Conservation (phyloP, 768 basidiomycete species). For the Kwoniella sp. region DNA sequence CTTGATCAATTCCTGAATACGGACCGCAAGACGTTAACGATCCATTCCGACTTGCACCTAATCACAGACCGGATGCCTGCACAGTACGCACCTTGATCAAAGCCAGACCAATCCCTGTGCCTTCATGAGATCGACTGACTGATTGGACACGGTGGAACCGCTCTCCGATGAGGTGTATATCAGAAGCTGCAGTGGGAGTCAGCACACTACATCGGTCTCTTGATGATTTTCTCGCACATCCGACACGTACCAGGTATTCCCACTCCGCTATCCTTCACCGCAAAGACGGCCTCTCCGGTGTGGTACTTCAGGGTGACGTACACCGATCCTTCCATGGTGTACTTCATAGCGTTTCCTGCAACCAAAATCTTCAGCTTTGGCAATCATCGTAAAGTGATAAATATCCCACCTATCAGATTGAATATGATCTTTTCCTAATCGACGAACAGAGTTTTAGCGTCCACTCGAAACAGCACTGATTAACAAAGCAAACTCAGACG, state of each 20-base stretch:
- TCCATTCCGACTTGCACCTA: not conserved
- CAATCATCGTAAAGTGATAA: not conserved
- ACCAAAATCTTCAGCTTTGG: not conserved
- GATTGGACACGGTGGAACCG: conserved; percentile 57
- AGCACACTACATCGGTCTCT: not conserved
- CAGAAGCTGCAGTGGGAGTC: conserved; percentile 30
- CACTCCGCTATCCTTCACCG: conserved; percentile 56
- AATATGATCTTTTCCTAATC: conserved; percentile 55
- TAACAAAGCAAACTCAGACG: not conserved
- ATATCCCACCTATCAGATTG: conserved; percentile 51
- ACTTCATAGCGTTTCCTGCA: conserved; percentile 56
- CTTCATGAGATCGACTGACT: conserved; percentile 56
- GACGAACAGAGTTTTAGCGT: not conserved
- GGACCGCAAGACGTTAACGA: not conserved
- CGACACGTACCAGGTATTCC: conserved; percentile 53
- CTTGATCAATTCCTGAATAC: conserved; percentile 56
- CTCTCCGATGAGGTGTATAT: conserved; percentile 55
- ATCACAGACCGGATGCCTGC: not conserved
- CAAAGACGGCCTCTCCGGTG: conserved; percentile 39
- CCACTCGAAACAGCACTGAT: not conserved
- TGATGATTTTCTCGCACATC: not conserved
- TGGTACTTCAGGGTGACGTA: conserved; percentile 44
- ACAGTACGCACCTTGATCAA: conserved; percentile 49
- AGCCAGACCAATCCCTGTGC: conserved; percentile 57
- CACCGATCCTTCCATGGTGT: conserved; percentile 46